Base-by-base conservation (phyloP, 768 basidiomycete species). In the Scleroderma citrinum region DNA sequence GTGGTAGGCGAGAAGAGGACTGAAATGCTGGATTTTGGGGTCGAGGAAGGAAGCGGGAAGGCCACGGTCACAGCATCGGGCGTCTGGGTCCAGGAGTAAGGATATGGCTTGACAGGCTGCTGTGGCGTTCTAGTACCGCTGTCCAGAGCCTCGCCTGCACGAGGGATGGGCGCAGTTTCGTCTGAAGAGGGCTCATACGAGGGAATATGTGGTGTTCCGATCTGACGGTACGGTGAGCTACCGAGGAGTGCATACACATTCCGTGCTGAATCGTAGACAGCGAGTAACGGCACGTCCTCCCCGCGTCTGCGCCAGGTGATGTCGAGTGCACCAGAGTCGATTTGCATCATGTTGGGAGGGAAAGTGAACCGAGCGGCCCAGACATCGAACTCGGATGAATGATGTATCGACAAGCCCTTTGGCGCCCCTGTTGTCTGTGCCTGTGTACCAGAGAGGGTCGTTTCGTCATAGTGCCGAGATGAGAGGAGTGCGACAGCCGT, bases 11-110 rank as follows among this genome's bases (percentile, higher is more conserved):
- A 78, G 63, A 94, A 85, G 0, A 72, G 66, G 34, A 90, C 80
- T 53, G 73, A 78, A 62, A 95, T 87, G 38, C 73, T 70, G 20
- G 75, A 72, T 51, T 80, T 85, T 1, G 75, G 64, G 0, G 82
- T 87, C 44, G 69, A 73, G 0, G 86, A 77, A 2, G 90, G 90
- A n/a, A 96, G 74, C 5, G 90, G 82, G 60, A 98, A 83, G 0
- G 83, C 84, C 37, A 98, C 67, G 0, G 89, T 92, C 44, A 98
- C 72, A 1, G 88, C 80, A 62, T 93, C 91, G 1, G 80, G 64
- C 4, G 85, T 83, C 61, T 99, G 95, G 0, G 83, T 89, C 95
- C 95, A 99, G 2, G 91, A 90, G 66, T 93, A 97, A 0, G 92
- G 87, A 23, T 81, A 80, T 3, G 86, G 87, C 54, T 75, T 83